Evolutionary conservation across 2,329 filamentous ascomycete species (phyloP), one percentile per base, ranked within the genome.

Genomic region (Penicillium sp.): DNA sequence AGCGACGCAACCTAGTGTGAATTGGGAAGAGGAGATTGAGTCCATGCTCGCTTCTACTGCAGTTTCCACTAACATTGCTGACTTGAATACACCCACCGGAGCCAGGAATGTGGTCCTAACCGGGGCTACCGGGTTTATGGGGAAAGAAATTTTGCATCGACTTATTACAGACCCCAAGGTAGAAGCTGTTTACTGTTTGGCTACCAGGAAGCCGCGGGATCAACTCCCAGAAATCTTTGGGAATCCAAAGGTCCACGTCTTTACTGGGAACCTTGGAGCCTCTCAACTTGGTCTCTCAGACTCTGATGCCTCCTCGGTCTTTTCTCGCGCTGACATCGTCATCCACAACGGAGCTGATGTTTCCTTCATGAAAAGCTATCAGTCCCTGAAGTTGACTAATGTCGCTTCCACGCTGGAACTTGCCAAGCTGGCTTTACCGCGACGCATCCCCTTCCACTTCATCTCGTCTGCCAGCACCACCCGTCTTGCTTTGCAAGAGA

Each of bases 351-450:
- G 47, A 4, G 55, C 55, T 1, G 50, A 57, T 35, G 47, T 53
- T 1, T 55, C 50, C 7, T 62, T 57, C 41, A 54, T 51, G 50
- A 54, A 62, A 14, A 52, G 39, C 30, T 64, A 62, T 39, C 37
- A 51, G 9, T 39, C 45, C 0, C 51, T 64, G 12, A 56, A 51
- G 2, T 17, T 44, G 6, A 43, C 47, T 8, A 64, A 61, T 35
- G 50, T 61, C 2, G 35, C 38, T 14, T 46, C 59, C 1, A 60
- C 54, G 0, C 43, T 47, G 12, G 51, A 50, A 20, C 49, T 64
- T 2, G 46, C 46, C 16, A 48, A 42, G 17, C 40, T 60, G 8
- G 48, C 54, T 6, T 31, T 51, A 8, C 43, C 43, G 6, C 42
- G 50, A 2, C 31, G 34, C 1, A 42, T 59, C 11, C 58, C 60